These are phyloP conservation scores for Coemansia sp. DNA, from an alignment of 192 early-diverging fungal species.

Conservation along the genomic window DNA sequence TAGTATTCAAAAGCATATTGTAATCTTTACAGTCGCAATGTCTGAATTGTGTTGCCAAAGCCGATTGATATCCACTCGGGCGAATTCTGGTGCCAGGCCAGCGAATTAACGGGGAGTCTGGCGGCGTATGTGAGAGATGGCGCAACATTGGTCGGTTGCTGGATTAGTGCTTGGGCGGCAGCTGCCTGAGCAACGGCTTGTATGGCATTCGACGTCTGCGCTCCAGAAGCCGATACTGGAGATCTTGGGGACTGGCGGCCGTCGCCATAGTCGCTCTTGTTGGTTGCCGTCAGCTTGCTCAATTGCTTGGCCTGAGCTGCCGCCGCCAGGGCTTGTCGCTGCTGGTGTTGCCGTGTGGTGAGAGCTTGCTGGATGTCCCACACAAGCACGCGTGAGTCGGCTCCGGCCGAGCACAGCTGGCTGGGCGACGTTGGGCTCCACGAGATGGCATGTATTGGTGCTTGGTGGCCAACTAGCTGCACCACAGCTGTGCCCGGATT, in stretches of 20 bases:
- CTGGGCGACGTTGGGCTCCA: conserved; percentile 85
- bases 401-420: conserved; percentile 86
- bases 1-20: not conserved
- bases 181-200: conserved; percentile 54
- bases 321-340: conserved; percentile 42
- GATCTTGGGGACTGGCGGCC: conserved; percentile 31
- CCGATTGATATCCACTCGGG: conserved; percentile 91
- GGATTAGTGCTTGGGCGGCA: conserved; percentile 39
- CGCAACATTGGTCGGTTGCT: conserved; percentile 27
- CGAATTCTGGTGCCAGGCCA: conserved; percentile 76
- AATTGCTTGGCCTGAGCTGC: conserved; percentile 50
- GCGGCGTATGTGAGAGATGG: conserved; percentile 80
- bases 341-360: conserved; percentile 48
- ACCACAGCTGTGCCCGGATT: conserved; percentile 83
- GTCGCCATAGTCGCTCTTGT: conserved; percentile 16
- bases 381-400: conserved; percentile 87
- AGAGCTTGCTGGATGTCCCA: conserved; percentile 78
- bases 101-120: conserved; percentile 72
- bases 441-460: conserved; percentile 75
- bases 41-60: conserved; percentile 82
- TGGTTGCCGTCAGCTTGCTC: conserved; percentile 21
- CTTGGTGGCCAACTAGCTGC: conserved; percentile 79
- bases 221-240: conserved; percentile 28
- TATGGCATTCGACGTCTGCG: conserved; percentile 34
- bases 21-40: conserved; percentile 66